These are phyloP conservation scores for Fusarium poae DNA, from an alignment of 2,329 filamentous ascomycete genomes.

Conservation along the genomic window DNA sequence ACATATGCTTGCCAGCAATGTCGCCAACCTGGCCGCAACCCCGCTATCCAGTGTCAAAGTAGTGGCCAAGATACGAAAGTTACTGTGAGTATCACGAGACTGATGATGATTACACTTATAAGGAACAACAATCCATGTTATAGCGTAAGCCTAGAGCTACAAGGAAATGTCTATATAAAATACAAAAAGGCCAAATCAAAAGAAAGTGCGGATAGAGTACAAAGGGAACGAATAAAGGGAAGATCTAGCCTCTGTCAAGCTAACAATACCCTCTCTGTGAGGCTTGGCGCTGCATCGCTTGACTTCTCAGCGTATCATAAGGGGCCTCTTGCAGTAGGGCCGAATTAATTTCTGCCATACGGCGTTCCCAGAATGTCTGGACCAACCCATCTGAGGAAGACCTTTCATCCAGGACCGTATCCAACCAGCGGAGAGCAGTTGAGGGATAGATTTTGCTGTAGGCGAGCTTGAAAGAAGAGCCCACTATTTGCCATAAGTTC, in stretches of 20 bases:
- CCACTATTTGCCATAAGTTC: slow-evolving; percentile 2
- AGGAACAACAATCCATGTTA: background rate
- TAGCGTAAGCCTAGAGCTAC: background rate
- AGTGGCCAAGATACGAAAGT: background rate
- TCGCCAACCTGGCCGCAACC: background rate
- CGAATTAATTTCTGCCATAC: background rate
- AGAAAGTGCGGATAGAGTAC: background rate
- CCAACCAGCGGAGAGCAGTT: background rate
- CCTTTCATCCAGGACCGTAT: background rate
- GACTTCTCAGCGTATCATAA: background rate
- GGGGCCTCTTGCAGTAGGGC: background rate
- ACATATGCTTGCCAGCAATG: background rate
- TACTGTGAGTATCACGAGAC: background rate
- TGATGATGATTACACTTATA: background rate
- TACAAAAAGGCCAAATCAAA: background rate
- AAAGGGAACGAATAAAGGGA: background rate
- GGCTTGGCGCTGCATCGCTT: background rate
- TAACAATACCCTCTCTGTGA: background rate
- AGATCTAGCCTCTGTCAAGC: background rate
- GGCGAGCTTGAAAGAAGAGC: background rate
- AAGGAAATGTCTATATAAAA: background rate
- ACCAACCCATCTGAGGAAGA: background rate
- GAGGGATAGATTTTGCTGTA: background rate
- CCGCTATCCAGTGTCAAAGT: background rate
- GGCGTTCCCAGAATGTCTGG: background rate